Conservation (phyloP, 2,329 filamentous ascomycete genomes). For the Neopestalotiopsis rosae region DNA sequence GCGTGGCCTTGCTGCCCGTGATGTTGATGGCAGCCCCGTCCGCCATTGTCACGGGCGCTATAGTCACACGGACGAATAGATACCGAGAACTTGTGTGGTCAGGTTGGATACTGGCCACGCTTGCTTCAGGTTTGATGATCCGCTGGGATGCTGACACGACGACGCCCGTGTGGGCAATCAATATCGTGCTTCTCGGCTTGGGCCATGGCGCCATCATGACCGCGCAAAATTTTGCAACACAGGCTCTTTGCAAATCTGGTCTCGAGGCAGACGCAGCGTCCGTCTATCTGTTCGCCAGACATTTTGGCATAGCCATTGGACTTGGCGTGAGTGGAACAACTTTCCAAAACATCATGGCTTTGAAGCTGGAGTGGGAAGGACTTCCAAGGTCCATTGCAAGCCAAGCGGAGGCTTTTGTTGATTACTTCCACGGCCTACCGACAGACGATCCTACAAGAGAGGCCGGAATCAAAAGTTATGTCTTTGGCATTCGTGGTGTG, state of each 20-base stretch:
- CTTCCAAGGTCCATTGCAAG: conserved; percentile 18
- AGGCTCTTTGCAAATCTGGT: conserved; percentile 22
- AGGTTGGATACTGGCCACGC: conserved; percentile 15
- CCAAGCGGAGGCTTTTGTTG: conserved; percentile 17
- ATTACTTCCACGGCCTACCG: background rate
- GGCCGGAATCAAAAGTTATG: conserved; percentile 14
- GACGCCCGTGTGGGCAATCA: conserved; percentile 21
- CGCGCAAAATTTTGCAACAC: conserved; percentile 28
- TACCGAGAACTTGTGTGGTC: conserved; percentile 19
- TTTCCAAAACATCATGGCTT: conserved; percentile 26
- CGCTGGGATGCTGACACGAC: conserved; percentile 23
- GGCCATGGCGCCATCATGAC: conserved; percentile 28
- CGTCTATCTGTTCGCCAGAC: conserved; percentile 19
- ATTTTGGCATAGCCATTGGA: conserved; percentile 24
- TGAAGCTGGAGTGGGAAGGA: conserved; percentile 21
- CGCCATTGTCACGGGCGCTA: conserved; percentile 16
- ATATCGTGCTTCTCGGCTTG: conserved; percentile 24
- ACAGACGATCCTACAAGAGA: conserved; percentile 5
- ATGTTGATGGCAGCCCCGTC: conserved; percentile 18
- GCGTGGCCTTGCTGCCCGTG: conserved; percentile 17
- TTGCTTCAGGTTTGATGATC: conserved; percentile 25
- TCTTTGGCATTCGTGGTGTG: conserved; percentile 21
- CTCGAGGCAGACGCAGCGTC: conserved; percentile 13
- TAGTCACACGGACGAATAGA: conserved; percentile 17
- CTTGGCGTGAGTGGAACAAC: conserved; percentile 25